Evolutionary conservation across 768 basidiomycete species (phyloP).

Genomic region (Rhodocollybia butyracea): DNA sequence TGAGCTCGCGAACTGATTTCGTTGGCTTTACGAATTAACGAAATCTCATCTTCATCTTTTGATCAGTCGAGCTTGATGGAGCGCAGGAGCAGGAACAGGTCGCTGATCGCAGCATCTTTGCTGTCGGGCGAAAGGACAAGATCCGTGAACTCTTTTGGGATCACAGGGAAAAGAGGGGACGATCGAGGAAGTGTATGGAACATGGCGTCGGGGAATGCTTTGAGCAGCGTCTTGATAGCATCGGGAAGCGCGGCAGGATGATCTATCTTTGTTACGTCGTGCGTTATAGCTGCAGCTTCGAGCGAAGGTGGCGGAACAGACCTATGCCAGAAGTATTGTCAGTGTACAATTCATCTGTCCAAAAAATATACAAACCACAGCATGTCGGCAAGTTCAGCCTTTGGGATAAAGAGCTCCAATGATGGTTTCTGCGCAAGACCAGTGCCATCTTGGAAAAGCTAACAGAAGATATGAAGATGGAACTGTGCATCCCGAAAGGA

Average conservation of each 20-base stretch:
- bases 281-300: constrained; percentile 44
- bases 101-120: constrained; percentile 39
- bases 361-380: no score
- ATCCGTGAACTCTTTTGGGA: constrained; percentile 41
- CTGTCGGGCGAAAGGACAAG: constrained; percentile 30
- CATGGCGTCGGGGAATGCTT: constrained; percentile 49
- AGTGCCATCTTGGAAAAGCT: constrained; percentile 48
- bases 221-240: constrained; percentile 43
- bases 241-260: constrained; percentile 43
- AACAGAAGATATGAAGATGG: constrained; percentile 69
- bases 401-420: constrained; percentile 74
- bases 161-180: constrained; percentile 48
- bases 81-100: constrained; percentile 69
- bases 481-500: constrained; percentile 73
- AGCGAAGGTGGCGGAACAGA: constrained; percentile 74
- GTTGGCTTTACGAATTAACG: constrained; percentile 74
- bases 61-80: constrained; percentile 78
- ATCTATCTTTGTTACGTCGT: constrained; percentile 56
- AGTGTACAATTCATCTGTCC: no score
- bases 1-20: constrained; percentile 88
- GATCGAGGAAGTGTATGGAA: constrained; percentile 62
- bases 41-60: constrained; percentile 77
- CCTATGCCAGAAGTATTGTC: no score
- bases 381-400: constrained; percentile 65
- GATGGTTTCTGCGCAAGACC: constrained; percentile 38